phyloP scores from a whole-genome alignment of 495 filamentous ascomycete species.

The Neurospora sp. region DNA sequence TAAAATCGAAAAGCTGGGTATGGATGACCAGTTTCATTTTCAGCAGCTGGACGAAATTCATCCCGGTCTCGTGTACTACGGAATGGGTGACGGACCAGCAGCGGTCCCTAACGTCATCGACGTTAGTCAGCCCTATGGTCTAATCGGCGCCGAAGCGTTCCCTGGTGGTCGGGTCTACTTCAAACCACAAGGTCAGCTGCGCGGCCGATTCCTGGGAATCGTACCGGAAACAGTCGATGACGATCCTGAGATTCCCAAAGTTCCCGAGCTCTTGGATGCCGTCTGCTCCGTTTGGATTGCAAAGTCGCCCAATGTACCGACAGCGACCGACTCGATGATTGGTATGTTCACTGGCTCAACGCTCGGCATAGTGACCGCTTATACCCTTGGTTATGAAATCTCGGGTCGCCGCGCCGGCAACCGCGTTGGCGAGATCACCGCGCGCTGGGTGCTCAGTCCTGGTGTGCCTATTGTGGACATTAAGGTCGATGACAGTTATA shows the following conservation, averaged over 20 bases:
- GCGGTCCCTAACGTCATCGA: constrained; percentile 80
- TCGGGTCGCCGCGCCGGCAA: constrained; percentile 56
- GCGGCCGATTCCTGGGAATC: constrained; percentile 61
- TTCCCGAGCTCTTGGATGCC: constrained; percentile 49
- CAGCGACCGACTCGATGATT: constrained; percentile 63
- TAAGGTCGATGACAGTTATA: constrained; percentile 74
- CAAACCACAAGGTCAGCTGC: constrained; percentile 60
- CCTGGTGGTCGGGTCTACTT: constrained; percentile 72
- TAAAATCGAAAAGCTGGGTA: constrained; percentile 77
- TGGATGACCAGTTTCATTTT: constrained; percentile 62
- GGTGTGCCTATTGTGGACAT: constrained; percentile 87
- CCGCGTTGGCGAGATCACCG: constrained; percentile 57
- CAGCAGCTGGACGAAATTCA: constrained; percentile 66
- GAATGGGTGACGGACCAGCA: constrained; percentile 63
- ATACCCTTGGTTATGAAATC: constrained; percentile 61
- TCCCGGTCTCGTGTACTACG: constrained; percentile 64
- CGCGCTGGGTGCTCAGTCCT: constrained; percentile 79
- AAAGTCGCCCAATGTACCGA: constrained; percentile 61
- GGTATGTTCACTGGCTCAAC: constrained; percentile 81
- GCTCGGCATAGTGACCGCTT: constrained; percentile 73
- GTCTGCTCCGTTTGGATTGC: constrained; percentile 85
- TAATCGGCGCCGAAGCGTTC: constrained; percentile 75
- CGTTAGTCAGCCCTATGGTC: constrained; percentile 72
- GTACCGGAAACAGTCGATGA: constrained; percentile 35
- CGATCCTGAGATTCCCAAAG: constrained; percentile 59